phyloP scores from a whole-genome alignment of 225 moss, liverwort and hornwort species.

The Rhytidiadelphus loreus region DNA sequence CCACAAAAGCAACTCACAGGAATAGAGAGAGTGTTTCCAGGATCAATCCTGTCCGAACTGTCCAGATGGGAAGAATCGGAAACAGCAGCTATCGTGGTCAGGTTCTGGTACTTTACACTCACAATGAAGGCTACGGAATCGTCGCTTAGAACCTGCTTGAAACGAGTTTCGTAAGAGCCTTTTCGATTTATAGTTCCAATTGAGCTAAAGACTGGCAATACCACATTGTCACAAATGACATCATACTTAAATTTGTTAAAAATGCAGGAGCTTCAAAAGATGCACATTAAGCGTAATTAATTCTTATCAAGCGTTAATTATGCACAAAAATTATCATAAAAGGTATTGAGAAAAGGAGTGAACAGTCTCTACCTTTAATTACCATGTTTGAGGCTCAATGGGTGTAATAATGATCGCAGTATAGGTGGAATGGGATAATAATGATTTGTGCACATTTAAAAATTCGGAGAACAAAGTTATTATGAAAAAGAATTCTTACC shows the following conservation, averaged over 20 bases:
- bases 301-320: not conserved
- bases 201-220: not conserved
- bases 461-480: not conserved
- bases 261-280: not conserved
- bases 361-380: not conserved
- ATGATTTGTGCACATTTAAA: not conserved
- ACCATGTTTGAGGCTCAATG: not conserved
- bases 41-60: not conserved
- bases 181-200: not conserved
- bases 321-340: not conserved
- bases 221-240: not conserved
- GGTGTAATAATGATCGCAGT: not conserved
- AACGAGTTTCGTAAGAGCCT: not conserved
- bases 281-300: not conserved
- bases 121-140: conserved; percentile 28
- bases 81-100: conserved; percentile 15
- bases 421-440: not conserved
- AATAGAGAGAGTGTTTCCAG: conserved; percentile 5
- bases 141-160: conserved; percentile 9
- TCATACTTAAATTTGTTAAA: not conserved
- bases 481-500: not conserved
- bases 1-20: conserved; percentile 87
- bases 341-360: not conserved
- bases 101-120: conserved; percentile 2
- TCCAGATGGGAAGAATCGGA: not conserved